phyloP scores from a whole-genome alignment of 768 basidiomycete genomes.

The Leccinum olivaceopallidum region DNA sequence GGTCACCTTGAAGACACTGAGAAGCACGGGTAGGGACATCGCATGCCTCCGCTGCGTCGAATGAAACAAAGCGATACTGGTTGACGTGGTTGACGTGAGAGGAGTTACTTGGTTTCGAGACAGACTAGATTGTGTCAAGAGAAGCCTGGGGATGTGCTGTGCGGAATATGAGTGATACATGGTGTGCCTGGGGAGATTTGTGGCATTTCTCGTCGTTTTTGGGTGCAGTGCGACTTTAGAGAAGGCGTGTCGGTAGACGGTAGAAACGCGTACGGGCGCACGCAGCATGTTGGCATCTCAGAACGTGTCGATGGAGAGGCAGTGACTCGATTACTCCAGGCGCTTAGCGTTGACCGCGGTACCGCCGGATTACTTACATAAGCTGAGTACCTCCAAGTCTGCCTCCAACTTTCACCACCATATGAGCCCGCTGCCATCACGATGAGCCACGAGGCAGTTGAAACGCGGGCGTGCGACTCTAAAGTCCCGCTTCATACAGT shows the following conservation, averaged over 20 bases:
- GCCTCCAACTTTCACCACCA: too few species aligned
- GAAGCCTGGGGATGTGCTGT: conserved; percentile 5
- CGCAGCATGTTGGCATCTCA: conserved; percentile 57
- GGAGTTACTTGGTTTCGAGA: conserved; percentile 6
- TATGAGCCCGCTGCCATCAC: too few species aligned
- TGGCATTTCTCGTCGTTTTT: not conserved
- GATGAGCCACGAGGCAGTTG: not conserved
- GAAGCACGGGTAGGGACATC: conserved; percentile 48
- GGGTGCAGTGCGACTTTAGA: not conserved
- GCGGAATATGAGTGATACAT: not conserved
- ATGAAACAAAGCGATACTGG: conserved; percentile 37
- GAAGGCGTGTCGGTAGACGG: not conserved
- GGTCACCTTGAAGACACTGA: conserved; percentile 64
- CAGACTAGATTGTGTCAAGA: conserved; percentile 7
- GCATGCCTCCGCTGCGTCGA: conserved; percentile 37
- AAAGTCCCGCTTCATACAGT: not conserved
- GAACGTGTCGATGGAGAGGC: not conserved
- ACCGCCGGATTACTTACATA: not conserved
- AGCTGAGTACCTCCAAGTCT: too few species aligned
- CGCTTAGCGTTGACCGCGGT: not conserved
- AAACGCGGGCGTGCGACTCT: not conserved
- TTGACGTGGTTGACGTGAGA: not conserved
- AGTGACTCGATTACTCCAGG: conserved; percentile 2
- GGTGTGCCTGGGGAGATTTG: conserved; percentile 1
- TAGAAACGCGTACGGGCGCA: conserved; percentile 21